A percentile compares a stretch with the other conserved stretches of the same genome.
Evolutionary conservation across 2,329 filamentous ascomycete genomes (phyloP).

Genomic region (Zelopaecilomyces penicillatus): DNA sequence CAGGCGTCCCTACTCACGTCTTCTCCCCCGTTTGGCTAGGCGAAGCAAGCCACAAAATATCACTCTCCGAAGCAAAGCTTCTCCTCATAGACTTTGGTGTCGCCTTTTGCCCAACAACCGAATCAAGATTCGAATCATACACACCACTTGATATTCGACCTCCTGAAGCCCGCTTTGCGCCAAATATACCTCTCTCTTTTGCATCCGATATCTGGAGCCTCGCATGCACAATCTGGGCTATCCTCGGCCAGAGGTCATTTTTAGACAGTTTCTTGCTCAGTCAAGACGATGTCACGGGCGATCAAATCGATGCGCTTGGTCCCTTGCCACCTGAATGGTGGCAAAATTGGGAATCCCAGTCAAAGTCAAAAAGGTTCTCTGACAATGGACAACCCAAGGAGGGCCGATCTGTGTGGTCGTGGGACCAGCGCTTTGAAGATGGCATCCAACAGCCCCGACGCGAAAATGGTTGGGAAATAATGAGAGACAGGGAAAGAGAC

Average conservation of each 20-base stretch:
- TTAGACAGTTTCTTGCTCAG: constrained; percentile 11
- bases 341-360: constrained; percentile 12
- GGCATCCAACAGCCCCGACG: constrained; percentile 8
- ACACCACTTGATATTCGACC: constrained; percentile 22
- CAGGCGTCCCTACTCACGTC: constrained; percentile 21
- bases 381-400: constrained; percentile 7
- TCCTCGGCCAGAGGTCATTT: constrained; percentile 20
- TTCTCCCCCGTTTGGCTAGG: constrained; percentile 27
- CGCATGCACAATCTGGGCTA: constrained; percentile 25
- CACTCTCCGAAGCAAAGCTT: constrained; percentile 15
- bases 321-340: constrained; percentile 14
- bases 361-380: constrained; percentile 14
- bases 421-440: constrained; percentile 8
- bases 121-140: constrained; percentile 17
- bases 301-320: constrained; percentile 15
- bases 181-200: constrained; percentile 23
- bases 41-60: constrained; percentile 20
- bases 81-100: constrained; percentile 27
- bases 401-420: constrained; percentile 6
- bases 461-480: not conserved
- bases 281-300: constrained; percentile 11
- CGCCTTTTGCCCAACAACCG: constrained; percentile 21
- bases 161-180: constrained; percentile 28
- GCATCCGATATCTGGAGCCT: constrained; percentile 33
- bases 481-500: constrained; percentile 1